A percentile compares a stretch with the other conserved stretches of the same genome.
These are phyloP conservation scores for Stagonosporopsis chrysanthemi DNA, from an alignment of 2,329 filamentous ascomycete genomes.

Conservation along the genomic window DNA sequence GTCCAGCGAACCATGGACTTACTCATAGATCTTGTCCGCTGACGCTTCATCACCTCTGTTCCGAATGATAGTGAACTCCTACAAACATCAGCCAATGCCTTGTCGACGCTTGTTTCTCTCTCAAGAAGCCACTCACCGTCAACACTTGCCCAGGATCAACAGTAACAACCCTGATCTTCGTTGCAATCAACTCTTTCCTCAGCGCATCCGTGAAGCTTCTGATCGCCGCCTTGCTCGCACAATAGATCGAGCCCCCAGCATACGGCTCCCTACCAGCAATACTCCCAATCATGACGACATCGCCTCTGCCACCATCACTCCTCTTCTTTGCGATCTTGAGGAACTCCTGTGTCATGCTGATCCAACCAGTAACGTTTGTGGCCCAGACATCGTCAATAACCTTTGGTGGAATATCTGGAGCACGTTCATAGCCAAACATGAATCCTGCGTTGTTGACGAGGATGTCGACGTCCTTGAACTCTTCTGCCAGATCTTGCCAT, in stretches of 20 bases:
- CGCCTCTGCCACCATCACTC: constrained; percentile 75
- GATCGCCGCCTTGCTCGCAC: constrained; percentile 88
- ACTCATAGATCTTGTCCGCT: constrained; percentile 84
- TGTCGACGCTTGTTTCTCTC: not conserved
- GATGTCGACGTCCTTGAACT: constrained; percentile 82
- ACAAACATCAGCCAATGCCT: not conserved
- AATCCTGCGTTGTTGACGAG: constrained; percentile 96
- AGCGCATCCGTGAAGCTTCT: constrained; percentile 81
- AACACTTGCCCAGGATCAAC: constrained; percentile 91
- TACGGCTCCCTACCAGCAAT: constrained; percentile 88
- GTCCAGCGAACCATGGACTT: constrained; percentile 1
- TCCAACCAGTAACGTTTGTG: constrained; percentile 90
- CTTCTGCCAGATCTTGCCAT: constrained; percentile 73
- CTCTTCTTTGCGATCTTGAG: constrained; percentile 77
- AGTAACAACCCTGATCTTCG: constrained; percentile 80
- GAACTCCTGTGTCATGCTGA: constrained; percentile 93
- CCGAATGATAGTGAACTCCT: constrained; percentile 82
- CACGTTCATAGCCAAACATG: constrained; percentile 82
- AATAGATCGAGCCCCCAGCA: constrained; percentile 78
- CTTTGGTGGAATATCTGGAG: constrained; percentile 78
- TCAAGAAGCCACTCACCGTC: constrained; percentile 57
- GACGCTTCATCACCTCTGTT: constrained; percentile 86
- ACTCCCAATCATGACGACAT: constrained; percentile 92
- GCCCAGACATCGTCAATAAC: constrained; percentile 85
- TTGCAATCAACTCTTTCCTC: constrained; percentile 80